Conservation (phyloP, 202 grass and related monocot genomes). For the Panicum virgatum region DNA sequence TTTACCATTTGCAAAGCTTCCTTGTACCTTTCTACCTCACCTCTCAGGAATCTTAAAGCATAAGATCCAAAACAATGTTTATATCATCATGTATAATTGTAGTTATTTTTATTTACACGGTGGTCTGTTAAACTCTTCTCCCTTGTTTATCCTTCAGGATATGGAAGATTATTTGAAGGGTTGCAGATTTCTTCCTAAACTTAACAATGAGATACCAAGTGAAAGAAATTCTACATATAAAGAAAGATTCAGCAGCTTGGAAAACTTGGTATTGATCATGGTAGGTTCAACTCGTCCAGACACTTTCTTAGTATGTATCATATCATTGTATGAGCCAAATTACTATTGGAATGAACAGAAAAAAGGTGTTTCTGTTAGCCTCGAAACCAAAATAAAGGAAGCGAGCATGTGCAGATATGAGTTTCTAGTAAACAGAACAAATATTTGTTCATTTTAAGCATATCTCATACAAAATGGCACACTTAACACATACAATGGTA, state of each 20-base stretch:
- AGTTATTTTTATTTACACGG: conserved; percentile 1
- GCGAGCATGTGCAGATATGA: not conserved
- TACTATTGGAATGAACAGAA: not conserved
- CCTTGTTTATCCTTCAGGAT: conserved; percentile 59
- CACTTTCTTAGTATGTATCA: not conserved
- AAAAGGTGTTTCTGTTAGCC: not conserved
- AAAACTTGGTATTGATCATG: conserved; percentile 91
- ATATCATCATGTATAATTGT: not conserved
- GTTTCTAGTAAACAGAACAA: not conserved
- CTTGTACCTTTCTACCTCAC: not conserved
- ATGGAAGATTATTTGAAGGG: conserved; percentile 83
- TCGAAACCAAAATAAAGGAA: conserved; percentile 1
- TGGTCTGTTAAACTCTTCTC: not conserved
- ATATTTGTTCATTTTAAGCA: conserved; percentile 5
- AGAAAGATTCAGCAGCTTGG: conserved; percentile 82
- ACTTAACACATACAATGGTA: not conserved
- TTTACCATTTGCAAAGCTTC: not conserved
- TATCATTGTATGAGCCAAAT: not conserved
- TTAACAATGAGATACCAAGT: conserved; percentile 83
- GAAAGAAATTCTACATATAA: conserved; percentile 87
- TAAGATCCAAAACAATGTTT: not conserved
- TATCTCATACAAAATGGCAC: not conserved
- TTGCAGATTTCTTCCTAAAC: conserved; percentile 94
- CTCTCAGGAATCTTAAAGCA: not conserved
- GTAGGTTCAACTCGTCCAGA: conserved; percentile 48